Base-by-base conservation (phyloP, 768 basidiomycete species). In the Mycena venus region DNA sequence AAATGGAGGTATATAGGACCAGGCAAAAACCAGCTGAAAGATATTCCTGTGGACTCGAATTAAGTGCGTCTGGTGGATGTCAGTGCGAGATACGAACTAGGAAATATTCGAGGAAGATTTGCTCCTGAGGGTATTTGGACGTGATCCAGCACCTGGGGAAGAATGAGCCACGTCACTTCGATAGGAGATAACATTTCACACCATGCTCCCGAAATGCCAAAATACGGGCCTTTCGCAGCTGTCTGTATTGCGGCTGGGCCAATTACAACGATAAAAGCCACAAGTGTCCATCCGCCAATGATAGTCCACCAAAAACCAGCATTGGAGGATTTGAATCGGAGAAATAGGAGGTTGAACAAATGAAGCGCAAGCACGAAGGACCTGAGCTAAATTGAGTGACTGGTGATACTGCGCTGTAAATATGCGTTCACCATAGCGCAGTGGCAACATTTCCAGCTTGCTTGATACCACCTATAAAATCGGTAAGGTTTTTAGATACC, bases 191-290 rank as follows among this genome's bases (percentile, higher is more conserved):
- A 29, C 6, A 40, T 21, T 14, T 36, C 82, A 34, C 36, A 88
- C 88, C 87, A 88, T 65, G 79, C 82, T 2, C 87, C 88, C 0
- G 87, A 82, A 19, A 87, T 81, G 2, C 87, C 86, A 69, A 86
- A 89, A 74, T 87, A 89, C 1, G 85, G 82, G 0, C 88, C 88
- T 19, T 74, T 77, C 8, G 76, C 68, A 4, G 79, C 58, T 2
- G 71, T 83, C 72, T 86, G 81, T 36, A 88, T 78, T 0, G 77
- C 84, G 4, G 81, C 67, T 4, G 86, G 86, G 1, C 88, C 88
- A 32, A 88, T 75, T 4, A 81, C 23, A 15, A 86, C 83, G 23
- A 86, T 72, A 34, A 84, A 63, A 1, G 76, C 62, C 2, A 88
- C 77, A 9, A 84, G 55, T 10, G 68, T 29, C 88, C 88, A 89